Evolutionary conservation across 768 basidiomycete genomes (phyloP).

Genomic region (Fomitopsis pulvina): DNA sequence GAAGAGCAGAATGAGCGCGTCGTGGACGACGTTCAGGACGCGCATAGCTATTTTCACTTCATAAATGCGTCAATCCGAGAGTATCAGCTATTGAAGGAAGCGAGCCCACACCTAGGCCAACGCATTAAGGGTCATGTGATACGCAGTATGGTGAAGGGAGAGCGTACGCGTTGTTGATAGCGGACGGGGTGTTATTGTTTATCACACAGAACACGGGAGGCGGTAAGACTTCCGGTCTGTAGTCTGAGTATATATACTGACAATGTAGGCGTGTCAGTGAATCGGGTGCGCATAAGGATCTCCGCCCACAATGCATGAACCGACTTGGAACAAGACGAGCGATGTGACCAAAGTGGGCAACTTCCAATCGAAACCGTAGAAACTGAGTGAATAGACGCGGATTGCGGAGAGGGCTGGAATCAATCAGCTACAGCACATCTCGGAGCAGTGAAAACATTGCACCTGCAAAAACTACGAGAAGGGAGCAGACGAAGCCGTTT

Average conservation of each 20-base stretch:
- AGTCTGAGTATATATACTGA: background rate
- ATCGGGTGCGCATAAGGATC: background rate
- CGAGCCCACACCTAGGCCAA: background rate
- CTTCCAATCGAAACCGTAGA: background rate
- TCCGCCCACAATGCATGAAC: background rate
- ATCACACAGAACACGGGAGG: background rate
- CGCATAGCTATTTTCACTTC: background rate
- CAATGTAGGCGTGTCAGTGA: background rate
- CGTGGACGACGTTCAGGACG: background rate
- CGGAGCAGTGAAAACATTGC: background rate
- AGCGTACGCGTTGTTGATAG: background rate
- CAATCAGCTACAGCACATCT: background rate
- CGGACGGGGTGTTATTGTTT: background rate
- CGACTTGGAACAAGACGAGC: background rate
- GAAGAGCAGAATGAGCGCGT: background rate
- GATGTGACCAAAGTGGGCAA: background rate
- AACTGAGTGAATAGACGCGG: background rate
- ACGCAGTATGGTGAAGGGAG: background rate
- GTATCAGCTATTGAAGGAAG: background rate
- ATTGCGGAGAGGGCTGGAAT: background rate
- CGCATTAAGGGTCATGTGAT: background rate
- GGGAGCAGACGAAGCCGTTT: background rate
- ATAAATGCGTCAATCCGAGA: background rate
- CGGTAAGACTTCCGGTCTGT: background rate
- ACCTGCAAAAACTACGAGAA: background rate